Conservation (phyloP, 139 green algal species). For the Pycnococcus provasolii region DNA sequence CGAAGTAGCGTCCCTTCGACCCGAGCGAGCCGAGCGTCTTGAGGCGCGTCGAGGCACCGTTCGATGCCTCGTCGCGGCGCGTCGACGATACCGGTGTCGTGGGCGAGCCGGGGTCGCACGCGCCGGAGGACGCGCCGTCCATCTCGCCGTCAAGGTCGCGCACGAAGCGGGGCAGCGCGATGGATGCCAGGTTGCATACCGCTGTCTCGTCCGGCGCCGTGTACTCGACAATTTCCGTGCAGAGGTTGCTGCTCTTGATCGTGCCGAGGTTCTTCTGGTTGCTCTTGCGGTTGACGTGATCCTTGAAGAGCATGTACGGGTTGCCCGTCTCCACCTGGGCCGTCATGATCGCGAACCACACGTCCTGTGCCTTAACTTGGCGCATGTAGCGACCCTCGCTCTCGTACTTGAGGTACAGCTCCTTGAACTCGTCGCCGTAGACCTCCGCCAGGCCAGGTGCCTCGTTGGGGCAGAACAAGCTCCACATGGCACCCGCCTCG, state of each 20-base stretch:
- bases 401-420: slow-evolving; percentile 68
- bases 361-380: slow-evolving; percentile 84
- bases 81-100: background rate
- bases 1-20: slow-evolving; percentile 46
- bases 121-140: background rate
- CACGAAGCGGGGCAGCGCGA: slow-evolving; percentile 84
- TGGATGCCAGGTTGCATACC: slow-evolving; percentile 97
- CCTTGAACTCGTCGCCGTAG: slow-evolving; percentile 87
- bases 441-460: slow-evolving; percentile 80
- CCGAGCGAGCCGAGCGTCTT: slow-evolving; percentile 77
- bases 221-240: slow-evolving; percentile 99
- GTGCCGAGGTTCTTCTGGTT: slow-evolving; percentile 89
- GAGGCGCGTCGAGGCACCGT: slow-evolving; percentile 20
- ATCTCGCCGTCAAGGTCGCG: slow-evolving; percentile 35
- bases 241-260: slow-evolving; percentile 98
- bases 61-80: background rate
- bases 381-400: slow-evolving; percentile 53
- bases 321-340: slow-evolving; percentile 97
- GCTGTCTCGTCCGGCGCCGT: slow-evolving; percentile 86
- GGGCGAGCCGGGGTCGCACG: background rate
- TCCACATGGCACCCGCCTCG: slow-evolving; percentile 76
- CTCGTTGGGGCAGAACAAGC: slow-evolving; percentile 97
- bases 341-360: slow-evolving; percentile 98
- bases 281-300: slow-evolving; percentile 88
- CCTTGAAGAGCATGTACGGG: slow-evolving; percentile 99